Evolutionary conservation across 306 rosid genomes (phyloP).

Genomic region (Pueraria montana): DNA sequence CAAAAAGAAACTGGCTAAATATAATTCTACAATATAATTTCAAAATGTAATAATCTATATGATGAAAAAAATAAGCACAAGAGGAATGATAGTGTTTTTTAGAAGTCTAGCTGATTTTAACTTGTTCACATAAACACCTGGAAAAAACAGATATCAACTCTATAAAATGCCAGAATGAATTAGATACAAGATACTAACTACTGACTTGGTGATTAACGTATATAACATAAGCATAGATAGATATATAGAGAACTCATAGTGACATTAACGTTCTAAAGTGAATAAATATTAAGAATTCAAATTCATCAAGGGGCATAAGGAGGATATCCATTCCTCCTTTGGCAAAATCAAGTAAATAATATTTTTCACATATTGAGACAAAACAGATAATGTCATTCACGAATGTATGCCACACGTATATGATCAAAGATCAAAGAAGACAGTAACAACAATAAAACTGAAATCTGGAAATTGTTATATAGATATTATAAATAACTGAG

Average conservation of each 20-base stretch:
- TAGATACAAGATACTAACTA: not conserved
- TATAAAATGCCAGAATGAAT: not conserved
- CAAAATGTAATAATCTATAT: not conserved
- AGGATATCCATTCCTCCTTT: not conserved
- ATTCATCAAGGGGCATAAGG: not conserved
- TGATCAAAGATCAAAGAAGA: slow-evolving; percentile 11
- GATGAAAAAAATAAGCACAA: slow-evolving; percentile 1
- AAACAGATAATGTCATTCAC: not conserved
- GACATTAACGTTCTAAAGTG: slow-evolving; percentile 9
- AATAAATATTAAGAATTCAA: slow-evolving; percentile 11
- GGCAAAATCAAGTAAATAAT: slow-evolving; percentile 15
- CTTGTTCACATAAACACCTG: not conserved
- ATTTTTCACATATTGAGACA: not conserved
- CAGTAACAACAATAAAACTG: not conserved
- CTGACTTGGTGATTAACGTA: not conserved
- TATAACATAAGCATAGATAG: not conserved
- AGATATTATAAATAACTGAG: not conserved
- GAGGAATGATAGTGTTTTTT: not conserved
- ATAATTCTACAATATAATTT: not conserved
- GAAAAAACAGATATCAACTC: not conserved
- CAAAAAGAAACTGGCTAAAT: not conserved
- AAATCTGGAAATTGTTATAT: not conserved
- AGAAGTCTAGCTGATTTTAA: not conserved
- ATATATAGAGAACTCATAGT: not conserved
- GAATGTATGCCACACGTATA: not conserved